Evolutionary conservation across 768 basidiomycete species (phyloP), one percentile per base, ranked within the genome.

Genomic region (Clavulina sp.): DNA sequence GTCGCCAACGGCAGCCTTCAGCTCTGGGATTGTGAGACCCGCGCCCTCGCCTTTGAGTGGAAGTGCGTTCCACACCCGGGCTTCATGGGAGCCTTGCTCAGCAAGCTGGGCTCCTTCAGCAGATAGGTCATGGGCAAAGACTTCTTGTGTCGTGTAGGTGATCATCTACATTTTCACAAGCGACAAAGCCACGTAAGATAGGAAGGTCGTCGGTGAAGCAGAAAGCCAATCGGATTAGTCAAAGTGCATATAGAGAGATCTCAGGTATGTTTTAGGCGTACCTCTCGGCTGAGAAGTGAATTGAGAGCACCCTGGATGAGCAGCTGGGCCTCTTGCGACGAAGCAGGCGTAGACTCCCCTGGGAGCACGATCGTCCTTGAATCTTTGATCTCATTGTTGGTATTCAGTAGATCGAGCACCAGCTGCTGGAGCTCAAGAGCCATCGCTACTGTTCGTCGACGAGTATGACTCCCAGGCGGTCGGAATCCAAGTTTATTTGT

Each of bases 11-110:
- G 65, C 64, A 54, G 74, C 73, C 65, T 84, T 84, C 13, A 96
- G 69, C 53, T 84, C 75, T 44, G 70, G 74, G 0, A 75, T 70
- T 3, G 75, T 73, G 33, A 93, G 54, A 5, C 88, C 80, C 34
- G 68, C 57, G 2, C 81, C 84, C 53, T 76, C 68, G 2, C 84
- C 88, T 56, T 78, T 82, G 3, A 60, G 56, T 4, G 86, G 84
- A 3, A 93, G 70, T 21, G 77, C 86, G 46, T 73, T 70, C 93
- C 93, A 99, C 31, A 97, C 88, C 52, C 86, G 79, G 44, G 83
- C 88, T 70, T 99, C 95, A 64, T 96, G 91, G 13, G 92, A 96
- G 33, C 95, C 95, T 36, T 81, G 67, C 36, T 72, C 65, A 23
- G 78, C 77, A 57, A 96, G 84, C 59, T 80, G 77, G 21, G 68